These are phyloP conservation scores for Aspergillus quadrilineatus DNA, from an alignment of 2,329 filamentous ascomycete genomes.

Conservation along the genomic window DNA sequence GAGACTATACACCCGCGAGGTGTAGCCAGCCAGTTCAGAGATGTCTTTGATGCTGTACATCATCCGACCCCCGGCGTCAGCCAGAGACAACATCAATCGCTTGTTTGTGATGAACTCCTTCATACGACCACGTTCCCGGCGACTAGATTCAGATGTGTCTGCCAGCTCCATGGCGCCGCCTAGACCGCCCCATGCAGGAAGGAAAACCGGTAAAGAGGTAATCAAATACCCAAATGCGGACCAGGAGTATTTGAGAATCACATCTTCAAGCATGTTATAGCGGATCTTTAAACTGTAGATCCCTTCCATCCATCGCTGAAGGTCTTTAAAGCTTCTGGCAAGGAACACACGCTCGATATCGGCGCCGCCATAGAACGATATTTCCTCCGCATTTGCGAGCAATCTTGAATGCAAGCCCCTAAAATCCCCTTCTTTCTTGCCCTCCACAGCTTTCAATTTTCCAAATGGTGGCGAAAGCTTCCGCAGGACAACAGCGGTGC, in stretches of 20 bases:
- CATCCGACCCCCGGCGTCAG: slow-evolving; percentile 94
- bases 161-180: slow-evolving; percentile 70
- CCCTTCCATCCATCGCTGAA: slow-evolving; percentile 96
- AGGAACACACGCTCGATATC: slow-evolving; percentile 93
- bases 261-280: slow-evolving; percentile 98
- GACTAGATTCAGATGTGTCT: slow-evolving; percentile 31
- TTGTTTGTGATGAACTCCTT: slow-evolving; percentile 99
- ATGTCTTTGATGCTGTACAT: slow-evolving; percentile 99
- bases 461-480: slow-evolving; percentile 92
- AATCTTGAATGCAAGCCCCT: slow-evolving; percentile 84
- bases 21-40: slow-evolving; percentile 92
- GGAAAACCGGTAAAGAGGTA: slow-evolving; percentile 87
- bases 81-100: slow-evolving; percentile 92
- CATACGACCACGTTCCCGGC: slow-evolving; percentile 80
- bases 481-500: slow-evolving; percentile 86
- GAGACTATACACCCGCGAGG: slow-evolving; percentile 90
- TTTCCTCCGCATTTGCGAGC: slow-evolving; percentile 95
- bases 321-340: slow-evolving; percentile 84
- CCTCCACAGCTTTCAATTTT: slow-evolving; percentile 94
- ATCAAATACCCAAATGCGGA: slow-evolving; percentile 95
- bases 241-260: slow-evolving; percentile 98
- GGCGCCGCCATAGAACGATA: slow-evolving; percentile 94
- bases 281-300: slow-evolving; percentile 97
- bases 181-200: slow-evolving; percentile 88
- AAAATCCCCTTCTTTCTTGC: slow-evolving; percentile 92